A percentile compares a stretch with the other conserved stretches of the same genome.
These are phyloP conservation scores for Alternaria sp. DNA, from an alignment of 2,329 filamentous ascomycete species.

Conservation along the genomic window DNA sequence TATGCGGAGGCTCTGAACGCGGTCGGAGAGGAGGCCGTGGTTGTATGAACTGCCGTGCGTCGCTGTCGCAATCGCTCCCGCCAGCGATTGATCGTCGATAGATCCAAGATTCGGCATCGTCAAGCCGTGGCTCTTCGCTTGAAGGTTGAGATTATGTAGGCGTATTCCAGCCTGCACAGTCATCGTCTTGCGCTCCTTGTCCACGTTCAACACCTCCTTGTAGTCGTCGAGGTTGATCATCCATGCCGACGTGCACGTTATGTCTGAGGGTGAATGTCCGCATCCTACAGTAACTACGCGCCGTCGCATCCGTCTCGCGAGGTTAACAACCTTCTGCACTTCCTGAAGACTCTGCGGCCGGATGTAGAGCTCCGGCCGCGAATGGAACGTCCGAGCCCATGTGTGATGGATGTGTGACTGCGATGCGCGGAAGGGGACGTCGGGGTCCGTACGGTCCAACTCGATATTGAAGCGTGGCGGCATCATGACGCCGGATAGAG, in stretches of 20 bases:
- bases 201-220: conserved; percentile 73
- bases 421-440: conserved; percentile 77
- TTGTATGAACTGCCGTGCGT: conserved; percentile 88
- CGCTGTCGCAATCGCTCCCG: conserved; percentile 88
- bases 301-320: conserved; percentile 81
- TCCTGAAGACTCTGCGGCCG: conserved; percentile 80
- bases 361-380: conserved; percentile 87
- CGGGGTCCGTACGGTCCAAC: conserved; percentile 64
- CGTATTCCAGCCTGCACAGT: conserved; percentile 89
- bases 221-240: conserved; percentile 91
- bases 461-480: conserved; percentile 57
- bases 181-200: conserved; percentile 69
- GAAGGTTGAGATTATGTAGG: conserved; percentile 73
- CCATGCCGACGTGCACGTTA: conserved; percentile 95
- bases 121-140: conserved; percentile 76
- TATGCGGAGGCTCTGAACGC: conserved; percentile 75
- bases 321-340: conserved; percentile 80
- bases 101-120: conserved; percentile 92
- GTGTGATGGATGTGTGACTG: conserved; percentile 81
- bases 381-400: conserved; percentile 93
- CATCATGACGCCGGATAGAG: conserved; percentile 37
- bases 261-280: conserved; percentile 87
- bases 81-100: conserved; percentile 93
- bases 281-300: conserved; percentile 87
- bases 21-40: conserved; percentile 85